phyloP scores from a whole-genome alignment of 2,329 filamentous ascomycete genomes.

The Aspergillus vadensis region DNA sequence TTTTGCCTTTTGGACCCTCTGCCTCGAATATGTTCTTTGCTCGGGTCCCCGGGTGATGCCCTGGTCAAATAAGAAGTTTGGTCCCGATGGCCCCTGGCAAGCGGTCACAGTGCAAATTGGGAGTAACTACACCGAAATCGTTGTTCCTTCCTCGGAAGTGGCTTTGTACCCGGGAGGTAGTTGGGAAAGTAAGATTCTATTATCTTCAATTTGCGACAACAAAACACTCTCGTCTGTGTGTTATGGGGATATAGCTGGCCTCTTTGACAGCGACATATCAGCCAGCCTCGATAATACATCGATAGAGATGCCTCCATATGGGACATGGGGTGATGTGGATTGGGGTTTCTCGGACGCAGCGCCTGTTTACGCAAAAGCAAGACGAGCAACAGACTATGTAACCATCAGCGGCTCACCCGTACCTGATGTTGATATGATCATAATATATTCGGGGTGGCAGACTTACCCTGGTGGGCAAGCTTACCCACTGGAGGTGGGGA shows the following conservation, averaged over 20 bases:
- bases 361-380: neutral
- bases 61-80: neutral
- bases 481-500: constrained; percentile 3
- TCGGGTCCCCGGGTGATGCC: neutral
- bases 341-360: neutral
- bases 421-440: neutral
- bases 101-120: neutral
- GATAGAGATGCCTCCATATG: neutral
- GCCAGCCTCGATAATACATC: neutral
- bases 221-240: neutral
- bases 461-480: neutral
- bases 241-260: neutral
- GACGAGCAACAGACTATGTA: neutral
- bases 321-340: neutral
- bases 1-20: neutral
- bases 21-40: neutral
- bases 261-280: neutral
- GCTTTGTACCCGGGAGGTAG: neutral
- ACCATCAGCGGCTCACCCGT: neutral
- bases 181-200: neutral
- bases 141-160: neutral
- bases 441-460: neutral
- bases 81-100: neutral
- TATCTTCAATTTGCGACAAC: neutral
- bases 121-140: neutral